These are phyloP conservation scores for Myxozyma neotropica DNA, from an alignment of 805 yeast genomes.

Conservation along the genomic window DNA sequence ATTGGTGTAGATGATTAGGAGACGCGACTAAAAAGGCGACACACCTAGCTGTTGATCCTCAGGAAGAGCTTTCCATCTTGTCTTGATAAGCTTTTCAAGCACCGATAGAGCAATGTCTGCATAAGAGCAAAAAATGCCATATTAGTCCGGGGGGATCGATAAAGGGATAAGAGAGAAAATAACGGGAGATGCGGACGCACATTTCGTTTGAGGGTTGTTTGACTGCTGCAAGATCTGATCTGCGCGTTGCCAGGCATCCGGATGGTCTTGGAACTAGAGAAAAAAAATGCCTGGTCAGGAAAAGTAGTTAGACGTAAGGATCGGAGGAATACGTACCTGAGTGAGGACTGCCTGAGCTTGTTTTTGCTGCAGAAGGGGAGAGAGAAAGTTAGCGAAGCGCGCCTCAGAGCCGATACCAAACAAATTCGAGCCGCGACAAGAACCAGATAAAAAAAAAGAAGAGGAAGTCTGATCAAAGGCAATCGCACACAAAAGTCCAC, in stretches of 20 bases:
- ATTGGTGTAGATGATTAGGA: no score
- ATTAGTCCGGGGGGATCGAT: not conserved
- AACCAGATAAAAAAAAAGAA: not conserved
- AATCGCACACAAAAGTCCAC: not conserved
- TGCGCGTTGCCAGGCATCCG: slow-evolving; percentile 93
- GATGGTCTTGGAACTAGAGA: slow-evolving; percentile 80
- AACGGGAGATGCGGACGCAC: slow-evolving; percentile 41
- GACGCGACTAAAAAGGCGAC: not conserved
- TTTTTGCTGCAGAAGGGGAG: slow-evolving; percentile 38
- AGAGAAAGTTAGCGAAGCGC: not conserved
- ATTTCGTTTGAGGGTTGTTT: slow-evolving; percentile 82
- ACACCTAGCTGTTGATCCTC: slow-evolving; percentile 70
- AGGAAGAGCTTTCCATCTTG: slow-evolving; percentile 92
- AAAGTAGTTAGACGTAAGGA: not conserved
- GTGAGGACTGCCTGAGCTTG: slow-evolving; percentile 46
- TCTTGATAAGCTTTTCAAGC: slow-evolving; percentile 83
- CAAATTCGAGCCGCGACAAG: not conserved
- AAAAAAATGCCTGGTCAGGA: not conserved
- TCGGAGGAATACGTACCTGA: slow-evolving; percentile 31
- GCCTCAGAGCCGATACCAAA: not conserved
- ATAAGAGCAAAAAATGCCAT: not conserved
- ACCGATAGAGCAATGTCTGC: slow-evolving; percentile 77
- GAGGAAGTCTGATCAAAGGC: not conserved
- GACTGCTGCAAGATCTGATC: slow-evolving; percentile 84
- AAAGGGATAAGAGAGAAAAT: not conserved